Percentiles rank a stretch among this genome's conserved stretches.
Evolutionary conservation across 2,329 filamentous ascomycete species (phyloP).

Genomic region (Cladophialophora bantiana): DNA sequence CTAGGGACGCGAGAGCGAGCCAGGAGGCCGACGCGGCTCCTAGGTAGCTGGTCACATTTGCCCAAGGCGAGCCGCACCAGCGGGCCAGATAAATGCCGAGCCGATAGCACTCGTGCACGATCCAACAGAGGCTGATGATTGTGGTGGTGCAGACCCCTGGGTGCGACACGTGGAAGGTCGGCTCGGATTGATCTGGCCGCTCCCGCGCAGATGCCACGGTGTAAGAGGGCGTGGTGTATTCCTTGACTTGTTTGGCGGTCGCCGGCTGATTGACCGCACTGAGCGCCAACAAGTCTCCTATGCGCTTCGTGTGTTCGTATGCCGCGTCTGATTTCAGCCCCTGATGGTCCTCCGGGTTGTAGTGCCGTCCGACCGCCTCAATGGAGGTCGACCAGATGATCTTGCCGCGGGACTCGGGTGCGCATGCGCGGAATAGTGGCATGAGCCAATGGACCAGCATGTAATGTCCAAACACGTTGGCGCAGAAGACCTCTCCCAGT

Average conservation of each 20-base stretch:
- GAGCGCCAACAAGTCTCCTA: conserved; percentile 83
- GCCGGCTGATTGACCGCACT: conserved; percentile 68
- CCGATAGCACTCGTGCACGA: conserved; percentile 35
- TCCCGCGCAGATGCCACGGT: conserved; percentile 32
- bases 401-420: conserved; percentile 62
- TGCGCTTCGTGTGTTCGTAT: conserved; percentile 86
- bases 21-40: conserved; percentile 80
- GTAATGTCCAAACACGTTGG: conserved; percentile 96
- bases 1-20: conserved; percentile 72
- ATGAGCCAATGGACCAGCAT: conserved; percentile 81
- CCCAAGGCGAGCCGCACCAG: conserved; percentile 86
- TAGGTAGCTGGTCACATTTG: conserved; percentile 75
- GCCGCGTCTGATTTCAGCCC: conserved; percentile 67
- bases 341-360: conserved; percentile 77
- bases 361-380: conserved; percentile 66
- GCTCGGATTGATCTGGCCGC: conserved; percentile 46
- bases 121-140: conserved; percentile 73
- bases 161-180: conserved; percentile 79
- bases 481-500: conserved; percentile 83
- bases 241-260: conserved; percentile 62
- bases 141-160: conserved; percentile 85
- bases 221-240: conserved; percentile 51
- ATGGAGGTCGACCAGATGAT: conserved; percentile 89
- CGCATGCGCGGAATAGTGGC: conserved; percentile 68
- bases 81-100: conserved; percentile 62